These are phyloP conservation scores for Cercospora citrullina DNA, from an alignment of 2,329 filamentous ascomycete genomes.

Conservation along the genomic window DNA sequence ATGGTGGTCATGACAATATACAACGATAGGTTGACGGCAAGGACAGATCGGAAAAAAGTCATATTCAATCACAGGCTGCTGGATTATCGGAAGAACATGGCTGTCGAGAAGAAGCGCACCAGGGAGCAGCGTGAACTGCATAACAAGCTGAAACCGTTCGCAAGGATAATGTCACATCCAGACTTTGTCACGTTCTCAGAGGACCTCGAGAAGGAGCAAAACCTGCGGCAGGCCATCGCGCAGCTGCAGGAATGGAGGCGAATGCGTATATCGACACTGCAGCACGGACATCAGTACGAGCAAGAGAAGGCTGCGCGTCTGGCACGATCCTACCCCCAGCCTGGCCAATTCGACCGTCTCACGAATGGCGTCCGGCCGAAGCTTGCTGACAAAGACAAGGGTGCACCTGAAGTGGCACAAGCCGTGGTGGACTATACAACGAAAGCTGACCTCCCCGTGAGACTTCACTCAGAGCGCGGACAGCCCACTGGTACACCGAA, in stretches of 20 bases:
- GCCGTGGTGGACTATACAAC: conserved; percentile 38
- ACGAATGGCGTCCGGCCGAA: conserved; percentile 33
- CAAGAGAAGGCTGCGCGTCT: conserved; percentile 76
- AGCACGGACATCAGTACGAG: conserved; percentile 89
- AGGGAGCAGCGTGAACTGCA: conserved; percentile 92
- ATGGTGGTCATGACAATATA: conserved; percentile 98
- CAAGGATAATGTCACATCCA: conserved; percentile 89
- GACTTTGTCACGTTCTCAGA: conserved; percentile 87
- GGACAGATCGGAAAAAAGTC: conserved; percentile 92
- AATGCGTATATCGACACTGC: conserved; percentile 79
- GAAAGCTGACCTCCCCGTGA: conserved; percentile 35
- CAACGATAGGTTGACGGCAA: conserved; percentile 84
- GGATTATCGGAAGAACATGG: conserved; percentile 89
- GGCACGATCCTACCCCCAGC: conserved; percentile 54
- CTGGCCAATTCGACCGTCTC: conserved; percentile 36
- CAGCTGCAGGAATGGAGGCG: conserved; percentile 94
- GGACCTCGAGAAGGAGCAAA: conserved; percentile 85
- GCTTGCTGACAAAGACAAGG: conserved; percentile 24
- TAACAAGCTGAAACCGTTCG: conserved; percentile 93
- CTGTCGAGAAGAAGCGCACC: conserved; percentile 87
- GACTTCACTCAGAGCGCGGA: conserved; percentile 24
- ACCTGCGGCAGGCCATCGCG: conserved; percentile 81
- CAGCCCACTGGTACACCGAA: conserved; percentile 36
- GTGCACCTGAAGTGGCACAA: conserved; percentile 31
- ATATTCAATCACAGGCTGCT: conserved; percentile 93